phyloP scores from a whole-genome alignment of 2,329 filamentous ascomycete genomes.

The Scytalidium sp. region DNA sequence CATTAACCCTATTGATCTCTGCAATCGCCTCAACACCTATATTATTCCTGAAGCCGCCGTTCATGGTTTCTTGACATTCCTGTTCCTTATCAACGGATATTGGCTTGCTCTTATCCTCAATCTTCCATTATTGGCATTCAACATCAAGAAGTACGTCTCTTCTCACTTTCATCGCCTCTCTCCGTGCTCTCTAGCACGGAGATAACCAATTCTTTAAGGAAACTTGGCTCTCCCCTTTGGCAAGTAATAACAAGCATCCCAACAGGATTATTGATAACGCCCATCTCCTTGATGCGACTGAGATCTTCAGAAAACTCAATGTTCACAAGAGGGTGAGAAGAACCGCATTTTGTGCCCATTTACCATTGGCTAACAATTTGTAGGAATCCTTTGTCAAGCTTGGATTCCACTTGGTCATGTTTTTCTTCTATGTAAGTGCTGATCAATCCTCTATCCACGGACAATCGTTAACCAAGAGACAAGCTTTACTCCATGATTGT shows the following conservation, averaged over 20 bases:
- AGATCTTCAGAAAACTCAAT: slow-evolving; percentile 99
- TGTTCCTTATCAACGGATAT: slow-evolving; percentile 98
- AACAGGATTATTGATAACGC: slow-evolving; percentile 92
- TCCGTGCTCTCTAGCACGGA: background rate
- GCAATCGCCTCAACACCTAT: slow-evolving; percentile 99
- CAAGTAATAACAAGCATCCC: slow-evolving; percentile 29
- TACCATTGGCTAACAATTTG: background rate
- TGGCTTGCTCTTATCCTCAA: slow-evolving; percentile 94
- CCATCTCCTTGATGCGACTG: slow-evolving; percentile 93
- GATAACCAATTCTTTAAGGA: background rate
- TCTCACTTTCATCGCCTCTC: background rate
- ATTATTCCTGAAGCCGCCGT: slow-evolving; percentile 98
- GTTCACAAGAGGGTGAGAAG: slow-evolving; percentile 89
- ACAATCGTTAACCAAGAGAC: background rate
- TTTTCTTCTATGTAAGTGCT: slow-evolving; percentile 81
- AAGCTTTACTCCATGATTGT: slow-evolving; percentile 71
- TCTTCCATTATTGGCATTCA: slow-evolving; percentile 87
- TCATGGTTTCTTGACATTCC: slow-evolving; percentile 88
- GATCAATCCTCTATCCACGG: background rate
- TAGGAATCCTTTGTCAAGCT: slow-evolving; percentile 99
- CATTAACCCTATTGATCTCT: slow-evolving; percentile 99
- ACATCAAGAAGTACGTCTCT: slow-evolving; percentile 87
- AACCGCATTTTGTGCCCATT: slow-evolving; percentile 1
- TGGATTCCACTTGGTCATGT: slow-evolving; percentile 98
- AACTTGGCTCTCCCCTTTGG: background rate